Conservation (phyloP, 768 basidiomycete genomes). For the Mycena filopes region DNA sequence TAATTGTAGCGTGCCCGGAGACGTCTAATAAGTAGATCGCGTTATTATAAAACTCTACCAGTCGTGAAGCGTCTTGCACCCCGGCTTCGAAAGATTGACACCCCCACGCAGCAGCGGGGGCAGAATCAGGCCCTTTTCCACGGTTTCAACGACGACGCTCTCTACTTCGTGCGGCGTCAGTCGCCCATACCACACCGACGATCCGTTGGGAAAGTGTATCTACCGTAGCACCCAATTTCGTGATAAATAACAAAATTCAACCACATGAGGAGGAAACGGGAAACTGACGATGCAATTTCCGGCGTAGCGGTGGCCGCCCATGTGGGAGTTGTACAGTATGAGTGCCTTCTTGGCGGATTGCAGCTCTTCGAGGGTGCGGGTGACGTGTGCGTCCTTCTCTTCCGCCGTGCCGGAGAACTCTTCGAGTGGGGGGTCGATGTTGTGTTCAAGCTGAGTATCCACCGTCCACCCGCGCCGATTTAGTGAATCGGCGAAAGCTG, state of each 20-base stretch:
- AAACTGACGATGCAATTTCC: constrained; percentile 63
- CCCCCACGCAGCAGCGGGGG: constrained; percentile 91
- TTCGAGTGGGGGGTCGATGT: constrained; percentile 69
- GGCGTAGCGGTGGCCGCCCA: constrained; percentile 95
- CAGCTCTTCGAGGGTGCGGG: constrained; percentile 60
- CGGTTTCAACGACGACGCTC: constrained; percentile 86
- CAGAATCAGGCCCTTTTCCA: constrained; percentile 85
- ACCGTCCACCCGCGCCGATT: constrained; percentile 79
- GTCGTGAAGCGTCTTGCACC: constrained; percentile 73
- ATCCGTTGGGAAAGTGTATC: constrained; percentile 90
- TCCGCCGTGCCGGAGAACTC: constrained; percentile 60
- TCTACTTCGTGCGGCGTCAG: constrained; percentile 91
- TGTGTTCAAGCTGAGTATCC: constrained; percentile 74
- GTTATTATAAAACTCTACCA: constrained; percentile 58
- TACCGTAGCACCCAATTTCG: no score
- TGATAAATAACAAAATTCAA: no score
- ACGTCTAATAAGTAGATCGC: no score
- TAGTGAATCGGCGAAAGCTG: constrained; percentile 73
- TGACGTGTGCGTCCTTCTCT: constrained; percentile 68
- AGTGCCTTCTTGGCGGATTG: constrained; percentile 74
- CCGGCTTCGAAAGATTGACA: constrained; percentile 77
- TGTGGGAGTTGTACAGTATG: constrained; percentile 88
- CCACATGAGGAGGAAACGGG: background rate
- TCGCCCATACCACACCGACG: constrained; percentile 94
- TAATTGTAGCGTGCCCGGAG: no score